phyloP scores from a whole-genome alignment of 305 asterid species.

The Plantago coronopus region DNA sequence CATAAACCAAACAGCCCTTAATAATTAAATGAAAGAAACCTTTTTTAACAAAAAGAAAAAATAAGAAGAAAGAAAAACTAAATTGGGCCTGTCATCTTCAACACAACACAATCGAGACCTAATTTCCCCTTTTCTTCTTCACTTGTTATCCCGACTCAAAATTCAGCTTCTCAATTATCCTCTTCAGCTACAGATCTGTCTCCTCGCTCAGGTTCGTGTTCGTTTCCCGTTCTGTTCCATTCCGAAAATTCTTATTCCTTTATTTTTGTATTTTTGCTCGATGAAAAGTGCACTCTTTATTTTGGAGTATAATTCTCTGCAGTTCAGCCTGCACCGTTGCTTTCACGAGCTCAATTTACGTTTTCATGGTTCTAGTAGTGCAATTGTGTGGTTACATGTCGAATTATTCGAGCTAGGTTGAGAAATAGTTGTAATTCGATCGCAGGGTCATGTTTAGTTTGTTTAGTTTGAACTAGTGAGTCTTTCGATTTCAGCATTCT shows the following conservation, averaged over 20 bases:
- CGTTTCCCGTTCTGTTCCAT: conserved; percentile 6
- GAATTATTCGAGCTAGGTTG: neutral
- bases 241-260: neutral
- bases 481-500: neutral
- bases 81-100: neutral
- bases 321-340: neutral
- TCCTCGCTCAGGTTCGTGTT: conserved; percentile 6
- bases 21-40: neutral
- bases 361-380: neutral
- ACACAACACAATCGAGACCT: conserved; percentile 5
- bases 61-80: neutral
- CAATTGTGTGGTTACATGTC: neutral
- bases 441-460: neutral
- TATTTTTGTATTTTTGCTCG: neutral
- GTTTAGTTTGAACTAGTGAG: neutral
- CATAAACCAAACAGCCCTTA: neutral
- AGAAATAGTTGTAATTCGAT: neutral
- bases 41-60: neutral
- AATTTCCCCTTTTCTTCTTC: conserved; percentile 1
- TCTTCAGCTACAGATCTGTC: neutral
- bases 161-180: neutral
- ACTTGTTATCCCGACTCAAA: neutral
- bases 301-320: neutral
- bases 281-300: neutral
- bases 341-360: neutral